Evolutionary conservation across 2,329 filamentous ascomycete genomes (phyloP).

Genomic region (Apiospora phragmitis): DNA sequence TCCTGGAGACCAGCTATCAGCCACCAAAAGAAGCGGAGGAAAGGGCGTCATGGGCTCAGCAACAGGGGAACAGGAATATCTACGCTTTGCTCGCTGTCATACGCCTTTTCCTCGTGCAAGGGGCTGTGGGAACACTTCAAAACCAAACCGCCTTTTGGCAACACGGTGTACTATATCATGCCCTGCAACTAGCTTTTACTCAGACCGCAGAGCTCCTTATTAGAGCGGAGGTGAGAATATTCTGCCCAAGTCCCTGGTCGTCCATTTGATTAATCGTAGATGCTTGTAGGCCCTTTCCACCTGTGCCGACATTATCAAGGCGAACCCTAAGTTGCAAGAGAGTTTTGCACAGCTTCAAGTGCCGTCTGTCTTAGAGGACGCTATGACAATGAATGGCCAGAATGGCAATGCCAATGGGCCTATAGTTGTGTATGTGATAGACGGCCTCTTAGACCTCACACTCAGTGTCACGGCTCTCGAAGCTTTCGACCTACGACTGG

Average conservation of each 20-base stretch:
- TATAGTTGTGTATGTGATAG: slow-evolving; percentile 81
- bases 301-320: slow-evolving; percentile 85
- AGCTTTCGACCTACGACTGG: slow-evolving; percentile 77
- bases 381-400: slow-evolving; percentile 39
- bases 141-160: slow-evolving; percentile 89
- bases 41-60: slow-evolving; percentile 72
- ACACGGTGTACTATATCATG: slow-evolving; percentile 74
- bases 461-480: slow-evolving; percentile 66
- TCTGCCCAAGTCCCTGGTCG: neutral
- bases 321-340: slow-evolving; percentile 79
- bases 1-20: slow-evolving; percentile 63
- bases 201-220: slow-evolving; percentile 72
- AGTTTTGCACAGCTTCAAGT: slow-evolving; percentile 87
- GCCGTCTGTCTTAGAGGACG: slow-evolving; percentile 52
- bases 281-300: slow-evolving; percentile 65
- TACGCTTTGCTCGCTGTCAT: slow-evolving; percentile 88
- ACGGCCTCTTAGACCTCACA: slow-evolving; percentile 82
- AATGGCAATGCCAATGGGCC: slow-evolving; percentile 48
- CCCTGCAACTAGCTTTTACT: slow-evolving; percentile 81
- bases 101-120: slow-evolving; percentile 78
- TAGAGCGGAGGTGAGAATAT: slow-evolving; percentile 62
- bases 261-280: slow-evolving; percentile 7
- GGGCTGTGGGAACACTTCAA: slow-evolving; percentile 75
- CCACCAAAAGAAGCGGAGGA: slow-evolving; percentile 56
- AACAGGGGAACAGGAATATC: slow-evolving; percentile 83